phyloP scores from a whole-genome alignment of 2,329 filamentous ascomycete species.

The Rhinocladiella mackenziei region DNA sequence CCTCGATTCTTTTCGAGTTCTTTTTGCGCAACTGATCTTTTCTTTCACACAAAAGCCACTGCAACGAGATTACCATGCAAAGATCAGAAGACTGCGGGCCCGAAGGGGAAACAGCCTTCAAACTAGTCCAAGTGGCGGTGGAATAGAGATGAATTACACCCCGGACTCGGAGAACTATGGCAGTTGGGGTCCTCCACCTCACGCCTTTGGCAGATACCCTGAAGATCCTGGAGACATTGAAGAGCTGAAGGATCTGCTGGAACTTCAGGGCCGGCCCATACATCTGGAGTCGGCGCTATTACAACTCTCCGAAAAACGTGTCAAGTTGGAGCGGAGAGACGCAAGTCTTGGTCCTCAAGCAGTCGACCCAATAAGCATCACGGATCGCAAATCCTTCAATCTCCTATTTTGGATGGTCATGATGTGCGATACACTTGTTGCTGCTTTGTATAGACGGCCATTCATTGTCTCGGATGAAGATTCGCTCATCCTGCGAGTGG shows the following conservation, averaged over 20 bases:
- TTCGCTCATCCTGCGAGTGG: constrained; percentile 35
- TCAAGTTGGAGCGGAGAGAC: constrained; percentile 1
- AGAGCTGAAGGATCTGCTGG: constrained; percentile 6
- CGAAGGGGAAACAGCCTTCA: constrained; percentile 1
- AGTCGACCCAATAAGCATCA: constrained; percentile 8
- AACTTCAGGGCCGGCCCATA: constrained; percentile 4
- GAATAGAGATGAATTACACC: too few relatives aligned
- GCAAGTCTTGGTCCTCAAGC: neutral
- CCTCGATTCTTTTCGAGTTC: constrained; percentile 43
- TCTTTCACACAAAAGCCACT: constrained; percentile 42
- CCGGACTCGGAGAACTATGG: too few relatives aligned
- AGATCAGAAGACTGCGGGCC: constrained; percentile 1
- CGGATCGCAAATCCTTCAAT: constrained; percentile 48
- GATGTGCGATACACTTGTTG: constrained; percentile 57
- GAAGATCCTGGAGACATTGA: neutral
- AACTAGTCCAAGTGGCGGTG: neutral
- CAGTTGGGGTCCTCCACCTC: too few relatives aligned
- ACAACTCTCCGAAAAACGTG: constrained; percentile 8
- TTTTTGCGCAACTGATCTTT: constrained; percentile 45
- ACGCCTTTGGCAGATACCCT: neutral
- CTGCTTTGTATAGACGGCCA: constrained; percentile 50
- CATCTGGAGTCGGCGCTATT: constrained; percentile 7
- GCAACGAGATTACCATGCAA: constrained; percentile 3
- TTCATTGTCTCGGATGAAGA: constrained; percentile 47
- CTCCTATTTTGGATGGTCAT: constrained; percentile 57